Percentiles rank a stretch among this genome's conserved stretches.
Evolutionary conservation across 2,329 filamentous ascomycete genomes (phyloP).

Genomic region (Zymoseptoria brevis): DNA sequence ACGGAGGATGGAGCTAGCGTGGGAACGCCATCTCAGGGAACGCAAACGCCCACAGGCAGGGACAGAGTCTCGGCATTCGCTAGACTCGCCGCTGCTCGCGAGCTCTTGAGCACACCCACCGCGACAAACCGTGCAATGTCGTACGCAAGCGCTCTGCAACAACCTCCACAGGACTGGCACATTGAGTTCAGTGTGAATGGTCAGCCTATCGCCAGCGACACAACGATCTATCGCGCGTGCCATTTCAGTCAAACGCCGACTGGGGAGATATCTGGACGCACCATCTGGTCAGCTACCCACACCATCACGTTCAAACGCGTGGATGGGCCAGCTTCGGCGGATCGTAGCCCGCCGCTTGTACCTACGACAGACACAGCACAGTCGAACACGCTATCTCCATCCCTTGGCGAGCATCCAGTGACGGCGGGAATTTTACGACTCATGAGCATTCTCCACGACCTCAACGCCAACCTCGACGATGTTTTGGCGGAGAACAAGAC

Average conservation of each 20-base stretch:
- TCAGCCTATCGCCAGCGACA: constrained; percentile 79
- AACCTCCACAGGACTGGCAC: constrained; percentile 87
- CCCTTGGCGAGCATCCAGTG: constrained; percentile 71
- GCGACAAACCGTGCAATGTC: constrained; percentile 56
- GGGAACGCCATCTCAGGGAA: constrained; percentile 64
- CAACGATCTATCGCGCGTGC: constrained; percentile 90
- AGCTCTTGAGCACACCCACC: constrained; percentile 40
- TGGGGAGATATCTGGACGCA: constrained; percentile 59
- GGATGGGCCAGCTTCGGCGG: constrained; percentile 68
- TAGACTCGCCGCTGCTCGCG: constrained; percentile 27
- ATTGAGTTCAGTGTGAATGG: constrained; percentile 87
- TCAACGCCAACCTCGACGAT: constrained; percentile 91
- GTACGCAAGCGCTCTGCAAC: constrained; percentile 75
- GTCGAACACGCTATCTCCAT: constrained; percentile 61
- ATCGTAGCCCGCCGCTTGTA: constrained; percentile 52
- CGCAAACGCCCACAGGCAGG: constrained; percentile 27
- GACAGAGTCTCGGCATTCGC: constrained; percentile 26
- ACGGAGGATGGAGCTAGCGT: constrained; percentile 88
- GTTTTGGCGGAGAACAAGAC: constrained; percentile 73
- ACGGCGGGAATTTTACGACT: constrained; percentile 82
- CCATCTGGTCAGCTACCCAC: constrained; percentile 81
- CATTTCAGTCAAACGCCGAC: constrained; percentile 58
- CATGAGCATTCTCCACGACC: constrained; percentile 80
- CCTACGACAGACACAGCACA: constrained; percentile 44
- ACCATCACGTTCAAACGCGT: constrained; percentile 88